Evolutionary conservation across 2,329 filamentous ascomycete species (phyloP).

Genomic region (Colletotrichum trifolii): DNA sequence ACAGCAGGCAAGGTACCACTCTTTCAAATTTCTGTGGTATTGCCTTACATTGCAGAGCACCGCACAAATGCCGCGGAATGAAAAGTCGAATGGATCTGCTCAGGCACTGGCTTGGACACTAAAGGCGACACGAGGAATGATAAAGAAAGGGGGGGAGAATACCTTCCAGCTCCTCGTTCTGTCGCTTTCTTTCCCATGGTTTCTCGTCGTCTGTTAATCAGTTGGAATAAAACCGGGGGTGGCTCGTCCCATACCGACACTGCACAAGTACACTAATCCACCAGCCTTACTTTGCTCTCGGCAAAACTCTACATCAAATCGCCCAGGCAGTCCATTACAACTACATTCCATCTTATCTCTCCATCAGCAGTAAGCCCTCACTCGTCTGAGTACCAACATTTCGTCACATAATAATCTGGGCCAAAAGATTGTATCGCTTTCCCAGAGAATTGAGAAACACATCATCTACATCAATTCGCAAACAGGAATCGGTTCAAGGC

Average conservation of each 20-base stretch:
- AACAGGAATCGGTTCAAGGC: no score
- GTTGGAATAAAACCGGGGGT: background rate
- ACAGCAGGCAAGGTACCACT: slow-evolving; percentile 27
- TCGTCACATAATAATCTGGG: no score
- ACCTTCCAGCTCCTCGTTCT: background rate
- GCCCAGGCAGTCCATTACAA: slow-evolving; percentile 9
- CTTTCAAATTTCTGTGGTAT: background rate
- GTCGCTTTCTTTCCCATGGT: background rate
- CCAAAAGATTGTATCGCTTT: no score
- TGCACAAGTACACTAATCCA: no score
- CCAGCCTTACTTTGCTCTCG: no score
- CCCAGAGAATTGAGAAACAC: no score
- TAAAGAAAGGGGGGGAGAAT: slow-evolving; percentile 10
- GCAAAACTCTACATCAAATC: no score
- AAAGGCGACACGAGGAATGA: background rate
- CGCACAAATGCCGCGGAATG: slow-evolving; percentile 31
- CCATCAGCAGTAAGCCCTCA: background rate
- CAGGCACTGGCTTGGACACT: background rate
- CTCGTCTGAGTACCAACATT: background rate
- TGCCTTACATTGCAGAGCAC: slow-evolving; percentile 24
- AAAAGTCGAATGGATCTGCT: slow-evolving; percentile 8
- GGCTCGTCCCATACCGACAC: no score
- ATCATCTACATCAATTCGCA: no score
- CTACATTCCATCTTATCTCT: slow-evolving; percentile 13
- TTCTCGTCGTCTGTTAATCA: background rate